Evolutionary conservation across 306 rosid species (phyloP), one percentile per base, ranked within the genome.

Genomic region (Lathyrus oleraceus): DNA sequence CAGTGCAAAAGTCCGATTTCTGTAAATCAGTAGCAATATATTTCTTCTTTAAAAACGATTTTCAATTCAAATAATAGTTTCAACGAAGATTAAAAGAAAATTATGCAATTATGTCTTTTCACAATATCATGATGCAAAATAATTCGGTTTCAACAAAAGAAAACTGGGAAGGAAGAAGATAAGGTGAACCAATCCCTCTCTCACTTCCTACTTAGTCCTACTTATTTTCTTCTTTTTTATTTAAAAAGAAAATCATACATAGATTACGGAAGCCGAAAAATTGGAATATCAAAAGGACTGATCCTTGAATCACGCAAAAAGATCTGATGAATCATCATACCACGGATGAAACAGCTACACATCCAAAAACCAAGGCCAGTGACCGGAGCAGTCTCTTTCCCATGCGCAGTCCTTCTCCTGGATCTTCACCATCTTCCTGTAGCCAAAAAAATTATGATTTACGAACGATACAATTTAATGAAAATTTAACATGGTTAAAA

Each of bases 391-490:
- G 74, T 60, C 97, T 86, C 76, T 94, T 94, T 61, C 99, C 96
- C 99, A 91, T 88, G 49, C 90, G 96, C 85, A 94, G 42, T 15
- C 84, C 99, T 73, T 86, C 83, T 44, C 99, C 96, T 44, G 88
- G 69, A 72, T 90, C 96, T 82, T 94, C 99, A 64, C 97, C 99
- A 7, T 94, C 99, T 81, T 84, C 97, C 99, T 94, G 87, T 66
- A 83, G 76, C 66, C 75, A 65, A 66, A 9, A 81, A 44, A 51
- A 72, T 77, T 73, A 78, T 78, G 60, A 74, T 74, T 75, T 70
- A 77, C 72, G 61, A 75, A 64, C 64, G 65, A 65, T 75, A 44
- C 60, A 48, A 45, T 72, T 51, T 49, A 69, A n/a, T 43, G 48
- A 43, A 0, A 47, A 63, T 61, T 53, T 35, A 64, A 51, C 74